Conservation (phyloP, 495 filamentous ascomycete species). For the Chlorociboria aeruginascens region DNA sequence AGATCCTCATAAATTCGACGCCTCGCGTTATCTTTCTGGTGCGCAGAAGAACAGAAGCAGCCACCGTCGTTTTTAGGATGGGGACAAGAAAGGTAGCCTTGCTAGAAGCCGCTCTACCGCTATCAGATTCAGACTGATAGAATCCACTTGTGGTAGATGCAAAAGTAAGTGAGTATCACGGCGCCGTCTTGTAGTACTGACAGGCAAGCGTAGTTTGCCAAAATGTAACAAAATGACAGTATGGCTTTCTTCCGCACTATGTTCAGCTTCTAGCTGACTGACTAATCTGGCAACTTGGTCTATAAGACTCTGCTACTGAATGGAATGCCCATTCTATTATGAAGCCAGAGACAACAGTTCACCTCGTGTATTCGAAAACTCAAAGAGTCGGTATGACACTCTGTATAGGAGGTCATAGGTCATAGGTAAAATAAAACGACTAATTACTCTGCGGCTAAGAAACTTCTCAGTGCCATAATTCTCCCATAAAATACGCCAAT, state of each 20-base stretch:
- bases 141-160: slow-evolving; percentile 9
- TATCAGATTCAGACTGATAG: background rate
- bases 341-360: background rate
- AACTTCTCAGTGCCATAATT: too few species aligned
- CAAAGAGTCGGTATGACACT: too few species aligned
- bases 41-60: slow-evolving; percentile 32
- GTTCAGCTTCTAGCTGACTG: slow-evolving; percentile 22
- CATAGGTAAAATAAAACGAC: too few species aligned
- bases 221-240: slow-evolving; percentile 34
- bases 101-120: slow-evolving; percentile 9
- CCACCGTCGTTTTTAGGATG: slow-evolving; percentile 29
- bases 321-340: background rate
- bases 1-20: slow-evolving; percentile 31
- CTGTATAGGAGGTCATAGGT: too few species aligned
- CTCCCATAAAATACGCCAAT: too few species aligned
- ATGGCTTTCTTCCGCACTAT: slow-evolving; percentile 27
- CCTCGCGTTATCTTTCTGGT: slow-evolving; percentile 28
- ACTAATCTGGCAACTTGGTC: slow-evolving; percentile 13
- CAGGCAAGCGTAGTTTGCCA: slow-evolving; percentile 27
- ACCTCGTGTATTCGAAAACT: background rate
- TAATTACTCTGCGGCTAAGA: too few species aligned
- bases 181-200: background rate
- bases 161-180: slow-evolving; percentile 23
- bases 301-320: background rate
- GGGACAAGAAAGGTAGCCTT: slow-evolving; percentile 34